Base-by-base conservation (phyloP, 805 yeast genomes). In the Lipomyces oligophaga region DNA sequence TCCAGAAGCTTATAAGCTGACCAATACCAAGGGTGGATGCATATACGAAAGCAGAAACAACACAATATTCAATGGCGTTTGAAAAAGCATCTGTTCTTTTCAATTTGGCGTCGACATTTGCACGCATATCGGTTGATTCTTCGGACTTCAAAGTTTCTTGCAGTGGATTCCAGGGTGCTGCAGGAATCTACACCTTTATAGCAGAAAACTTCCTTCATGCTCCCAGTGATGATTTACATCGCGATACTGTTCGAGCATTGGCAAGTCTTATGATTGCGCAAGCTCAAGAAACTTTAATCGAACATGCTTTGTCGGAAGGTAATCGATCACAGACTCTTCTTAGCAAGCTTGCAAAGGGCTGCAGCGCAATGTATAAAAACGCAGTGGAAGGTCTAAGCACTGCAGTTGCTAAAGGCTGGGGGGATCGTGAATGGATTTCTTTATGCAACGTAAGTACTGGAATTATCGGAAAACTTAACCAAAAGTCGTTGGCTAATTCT, bases 51-150 rank as follows among this genome's bases (percentile, higher is more conserved):
- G 55, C 69, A 0, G 49, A 67, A 0, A 66, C 70, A 49, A 71
- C 83, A n/a, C 96, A 89, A 62, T 77, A 76, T 58, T 82, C 96
- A 0, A 60, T 85, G 35, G 87, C 96, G 0, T 88, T 85, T 61
- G 98, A 90, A 60, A 90, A 90, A 67, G 96, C 96, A 0, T 77
- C 84, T 21, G 69, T 83, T 2, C 70, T 93, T 43, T 90, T 81
- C 72, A 89, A 89, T 60, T 66, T 89, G 42, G 96, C 80, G 1
- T 74, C 85, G 0, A 59, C 80, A 1, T 66, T 81, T 48, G 75
- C 83, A 2, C 70, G 74, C 45, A 67, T 76, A 30, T 73, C 59
- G 3, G 35, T 28, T 22, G 58, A 58, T 20, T 36, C 63, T 28
- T 64, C 68, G 2, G 73, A 79, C 45, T 68, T 74, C 59, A 88